A percentile compares a stretch with the other conserved stretches of the same genome.
Evolutionary conservation across 306 rosid species (phyloP).

Genomic region (Trifolium subterraneum): DNA sequence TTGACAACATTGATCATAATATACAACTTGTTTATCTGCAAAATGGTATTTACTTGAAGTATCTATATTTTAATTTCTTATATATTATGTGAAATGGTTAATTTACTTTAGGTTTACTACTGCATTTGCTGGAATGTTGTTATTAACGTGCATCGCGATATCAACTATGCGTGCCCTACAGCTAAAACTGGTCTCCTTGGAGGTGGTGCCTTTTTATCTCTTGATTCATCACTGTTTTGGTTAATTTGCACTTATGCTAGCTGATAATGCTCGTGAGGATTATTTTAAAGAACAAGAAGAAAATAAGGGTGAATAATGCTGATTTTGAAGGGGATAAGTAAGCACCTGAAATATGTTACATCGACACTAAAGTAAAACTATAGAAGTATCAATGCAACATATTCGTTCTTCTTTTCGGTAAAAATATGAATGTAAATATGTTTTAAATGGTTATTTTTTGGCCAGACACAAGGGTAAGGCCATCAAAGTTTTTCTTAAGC

Average conservation of each 20-base stretch:
- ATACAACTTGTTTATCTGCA: too few species aligned
- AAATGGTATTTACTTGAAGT: too few species aligned
- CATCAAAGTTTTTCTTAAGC: neutral
- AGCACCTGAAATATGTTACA: too few species aligned
- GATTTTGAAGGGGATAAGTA: too few species aligned
- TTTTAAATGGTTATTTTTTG: constrained; percentile 5
- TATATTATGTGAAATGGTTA: constrained; percentile 24
- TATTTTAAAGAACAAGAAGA: constrained; percentile 61
- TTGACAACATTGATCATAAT: too few species aligned
- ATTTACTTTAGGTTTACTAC: constrained; percentile 57
- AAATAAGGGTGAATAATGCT: constrained; percentile 46
- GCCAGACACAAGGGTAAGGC: neutral
- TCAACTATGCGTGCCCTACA: constrained; percentile 46
- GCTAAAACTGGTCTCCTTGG: constrained; percentile 85
- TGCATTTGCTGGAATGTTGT: constrained; percentile 52
- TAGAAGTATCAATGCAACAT: too few species aligned
- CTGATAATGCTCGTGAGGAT: constrained; percentile 80
- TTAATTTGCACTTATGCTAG: constrained; percentile 86
- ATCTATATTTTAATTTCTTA: neutral
- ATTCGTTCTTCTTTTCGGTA: too few species aligned
- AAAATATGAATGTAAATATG: constrained; percentile 32
- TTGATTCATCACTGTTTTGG: constrained; percentile 84
- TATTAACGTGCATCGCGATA: constrained; percentile 39
- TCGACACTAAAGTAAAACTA: too few species aligned
- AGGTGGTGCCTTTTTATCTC: constrained; percentile 90